Conservation (phyloP, 1,284 basidiomycete species). For the Lentinus polychrous region DNA sequence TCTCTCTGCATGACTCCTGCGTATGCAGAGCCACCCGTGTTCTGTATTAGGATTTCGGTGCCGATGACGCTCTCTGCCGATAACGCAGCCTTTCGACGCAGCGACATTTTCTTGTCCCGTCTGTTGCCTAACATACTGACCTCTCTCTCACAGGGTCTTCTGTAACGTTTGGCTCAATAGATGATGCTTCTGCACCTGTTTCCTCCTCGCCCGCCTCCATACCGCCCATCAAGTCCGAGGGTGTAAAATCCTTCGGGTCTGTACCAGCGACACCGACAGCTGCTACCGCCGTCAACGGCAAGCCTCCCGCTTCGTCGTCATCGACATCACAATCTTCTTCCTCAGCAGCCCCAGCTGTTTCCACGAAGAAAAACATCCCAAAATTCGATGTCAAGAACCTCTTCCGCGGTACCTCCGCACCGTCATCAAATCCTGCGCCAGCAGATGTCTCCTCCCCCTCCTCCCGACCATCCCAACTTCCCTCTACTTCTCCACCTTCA, state of each 20-base stretch:
- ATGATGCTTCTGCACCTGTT: slow-evolving; percentile 59
- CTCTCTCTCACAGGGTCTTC: slow-evolving; percentile 40
- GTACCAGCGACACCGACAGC: slow-evolving; percentile 50
- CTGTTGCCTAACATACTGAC: not conserved
- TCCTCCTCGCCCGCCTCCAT: slow-evolving; percentile 63
- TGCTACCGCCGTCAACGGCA: slow-evolving; percentile 41
- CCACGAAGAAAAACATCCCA: slow-evolving; percentile 26
- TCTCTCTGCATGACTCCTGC: not conserved
- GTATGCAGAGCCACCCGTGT: not conserved
- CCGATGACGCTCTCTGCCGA: not conserved
- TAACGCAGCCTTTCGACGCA: not conserved
- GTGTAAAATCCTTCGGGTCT: slow-evolving; percentile 74
- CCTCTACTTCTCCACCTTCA: slow-evolving; percentile 25
- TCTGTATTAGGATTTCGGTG: too few species aligned
- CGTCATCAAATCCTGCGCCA: slow-evolving; percentile 28
- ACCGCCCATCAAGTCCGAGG: slow-evolving; percentile 60
- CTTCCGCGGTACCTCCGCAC: slow-evolving; percentile 49
- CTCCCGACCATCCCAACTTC: slow-evolving; percentile 38
- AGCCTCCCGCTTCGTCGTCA: slow-evolving; percentile 21
- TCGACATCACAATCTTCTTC: slow-evolving; percentile 26
- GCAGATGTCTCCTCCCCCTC: slow-evolving; percentile 34
- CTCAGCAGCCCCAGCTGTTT: slow-evolving; percentile 21
- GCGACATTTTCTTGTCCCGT: slow-evolving; percentile 3
- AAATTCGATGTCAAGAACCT: slow-evolving; percentile 62
- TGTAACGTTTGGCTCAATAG: slow-evolving; percentile 82